Base-by-base conservation (phyloP, 805 yeast species). In the Komagataella phaffii region DNA sequence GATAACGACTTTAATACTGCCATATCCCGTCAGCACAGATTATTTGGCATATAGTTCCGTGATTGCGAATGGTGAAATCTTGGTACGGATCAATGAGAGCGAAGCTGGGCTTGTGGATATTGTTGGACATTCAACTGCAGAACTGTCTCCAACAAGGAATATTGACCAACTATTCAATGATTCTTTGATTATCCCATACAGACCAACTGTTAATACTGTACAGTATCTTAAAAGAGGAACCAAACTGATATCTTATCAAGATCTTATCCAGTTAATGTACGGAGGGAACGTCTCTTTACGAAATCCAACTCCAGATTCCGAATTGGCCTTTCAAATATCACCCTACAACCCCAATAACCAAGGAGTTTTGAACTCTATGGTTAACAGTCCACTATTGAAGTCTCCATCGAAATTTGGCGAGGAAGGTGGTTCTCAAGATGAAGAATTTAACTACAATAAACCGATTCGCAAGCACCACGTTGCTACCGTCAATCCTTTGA, bases 201-300 rank as follows among this genome's bases (percentile, higher is more conserved):
- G 98, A 49, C 99, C 99, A 2, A 73, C 79, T 3, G 79, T 87
- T 6, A 79, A 88, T 44, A 77, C 93, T 0, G 70, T 86, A 47
- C 91, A 84, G 64, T 86, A 96, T 93, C 87, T 93, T 6, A 79
- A 83, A 57, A 96, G 96, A 2, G 69, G 43, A 6, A 60, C 84
- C 0, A 79, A 79, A 17, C 73, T 75, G 54, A 74, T 83, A n/a
- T 69, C 81, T 2, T 64, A 75, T 19, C 72, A 74, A 1, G 95
- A 87, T 55, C 70, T 93, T 50, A 83, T 85, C 53, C 51, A 60
- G 10, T 61, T 88, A 47, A 73, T 91, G 44, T 87, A 85, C 4
- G 97, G 97, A 1, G 83, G 82, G 0, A 77, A 79, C 51, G 14
- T 30, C 4, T 10, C 40, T 30, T 30, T 8, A 30, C 40, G 40